Percentiles rank a stretch among this genome's conserved stretches.
phyloP scores from a whole-genome alignment of 345 rosid species.

The Salix dunnii region DNA sequence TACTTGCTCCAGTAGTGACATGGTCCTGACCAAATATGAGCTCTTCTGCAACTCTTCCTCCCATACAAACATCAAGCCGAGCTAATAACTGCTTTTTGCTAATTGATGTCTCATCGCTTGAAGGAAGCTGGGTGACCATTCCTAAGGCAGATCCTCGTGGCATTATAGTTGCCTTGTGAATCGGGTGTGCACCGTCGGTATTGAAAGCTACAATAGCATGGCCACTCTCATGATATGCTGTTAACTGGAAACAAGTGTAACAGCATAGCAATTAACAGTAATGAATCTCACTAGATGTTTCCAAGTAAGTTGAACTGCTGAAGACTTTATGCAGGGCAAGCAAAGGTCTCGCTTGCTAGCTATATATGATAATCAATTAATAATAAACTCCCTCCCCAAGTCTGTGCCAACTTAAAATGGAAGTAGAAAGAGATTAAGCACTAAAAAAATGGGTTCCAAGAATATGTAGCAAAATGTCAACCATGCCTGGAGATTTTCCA shows the following conservation, averaged over 20 bases:
- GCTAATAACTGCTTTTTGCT: slow-evolving; percentile 96
- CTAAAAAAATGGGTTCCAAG: background rate
- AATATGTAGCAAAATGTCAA: background rate
- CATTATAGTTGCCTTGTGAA: slow-evolving; percentile 97
- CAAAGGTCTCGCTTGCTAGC: background rate
- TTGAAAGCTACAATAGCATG: slow-evolving; percentile 94
- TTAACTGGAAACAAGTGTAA: slow-evolving; percentile 50
- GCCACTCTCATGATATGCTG: slow-evolving; percentile 98
- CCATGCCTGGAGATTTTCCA: background rate
- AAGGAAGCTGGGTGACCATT: slow-evolving; percentile 98
- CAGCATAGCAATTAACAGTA: slow-evolving; percentile 10
- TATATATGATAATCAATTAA: background rate
- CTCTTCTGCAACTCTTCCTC: slow-evolving; percentile 99
- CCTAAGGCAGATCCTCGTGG: slow-evolving; percentile 99
- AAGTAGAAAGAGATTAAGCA: background rate
- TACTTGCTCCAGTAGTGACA: slow-evolving; percentile 94
- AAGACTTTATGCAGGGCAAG: background rate
- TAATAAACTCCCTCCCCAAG: background rate
- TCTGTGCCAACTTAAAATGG: background rate
- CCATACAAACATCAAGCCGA: slow-evolving; percentile 98
- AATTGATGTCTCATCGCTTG: slow-evolving; percentile 87
- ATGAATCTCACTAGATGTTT: background rate
- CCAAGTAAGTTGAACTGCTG: background rate
- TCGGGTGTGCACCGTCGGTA: slow-evolving; percentile 88
- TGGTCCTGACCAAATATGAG: slow-evolving; percentile 87